Base-by-base conservation (phyloP, 768 basidiomycete genomes). In the Termitomyces sp. region DNA sequence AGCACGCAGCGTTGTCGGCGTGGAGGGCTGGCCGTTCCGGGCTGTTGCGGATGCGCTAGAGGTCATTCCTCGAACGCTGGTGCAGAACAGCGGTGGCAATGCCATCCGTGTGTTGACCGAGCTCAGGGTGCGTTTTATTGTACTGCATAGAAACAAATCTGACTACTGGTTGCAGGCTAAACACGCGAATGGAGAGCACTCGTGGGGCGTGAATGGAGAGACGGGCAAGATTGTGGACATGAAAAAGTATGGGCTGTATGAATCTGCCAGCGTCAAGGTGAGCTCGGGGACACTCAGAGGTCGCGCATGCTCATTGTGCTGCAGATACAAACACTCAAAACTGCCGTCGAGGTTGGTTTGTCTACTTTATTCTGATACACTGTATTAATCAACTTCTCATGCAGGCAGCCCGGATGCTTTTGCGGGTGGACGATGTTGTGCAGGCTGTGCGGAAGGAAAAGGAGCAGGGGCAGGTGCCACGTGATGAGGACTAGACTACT, bases 21-120 rank as follows among this genome's bases (percentile, higher is more conserved):
- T 94, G 16, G 93, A 95, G 69, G 90, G 88, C 0, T 94, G 91
- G 79, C 94, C 94, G 9, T 94, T 87, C 75, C 76, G 89, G 46
- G 94, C 95, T 26, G 93, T 98, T 12, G 90, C 90, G 0, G 96
- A 98, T 64, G 94, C 97, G 33, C 87, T 98, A 82, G 96, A 98
- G 72, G 93, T 98, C 56, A 96, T 98, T 63, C 97, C 97, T 3
- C 76, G 96, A 58, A 98, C 95, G 33, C 76, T 99, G 63, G 86
- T 94, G 18, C 95, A 98, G 72, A 99, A 99, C 73, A 85, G 85
- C 30, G 95, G 97, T 6, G 97, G 94, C 0, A 98, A 98, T 72
- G 92, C 87, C 6, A 98, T 98, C 63, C 79, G 97, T 52, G 88
- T 90, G 12, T 72, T 98, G 71, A 98, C 97, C 0, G 94, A 95